A percentile compares a stretch with the other conserved stretches of the same genome.
Evolutionary conservation across 2,329 filamentous ascomycete species (phyloP).

Genomic region (Penicillium sp.): DNA sequence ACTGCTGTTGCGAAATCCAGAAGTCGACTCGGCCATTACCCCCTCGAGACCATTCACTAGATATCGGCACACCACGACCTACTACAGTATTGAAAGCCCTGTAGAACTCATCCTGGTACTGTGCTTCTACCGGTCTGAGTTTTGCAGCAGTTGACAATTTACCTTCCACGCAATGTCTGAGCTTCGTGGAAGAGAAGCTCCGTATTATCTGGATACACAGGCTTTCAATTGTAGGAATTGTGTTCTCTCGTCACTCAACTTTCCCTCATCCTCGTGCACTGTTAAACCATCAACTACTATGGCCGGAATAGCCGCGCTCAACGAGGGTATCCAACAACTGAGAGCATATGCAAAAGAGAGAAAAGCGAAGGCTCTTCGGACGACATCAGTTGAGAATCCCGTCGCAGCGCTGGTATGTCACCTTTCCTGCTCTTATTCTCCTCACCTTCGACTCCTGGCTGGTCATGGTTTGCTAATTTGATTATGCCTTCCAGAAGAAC

Average conservation of each 20-base stretch:
- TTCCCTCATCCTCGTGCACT: too few relatives aligned
- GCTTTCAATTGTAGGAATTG: slow-evolving; percentile 4
- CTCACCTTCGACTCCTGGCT: too few relatives aligned
- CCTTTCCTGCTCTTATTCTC: too few relatives aligned
- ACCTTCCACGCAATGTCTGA: not conserved
- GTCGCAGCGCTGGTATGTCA: too few relatives aligned
- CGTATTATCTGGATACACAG: not conserved
- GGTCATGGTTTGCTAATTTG: too few relatives aligned
- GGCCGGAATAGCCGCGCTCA: too few relatives aligned
- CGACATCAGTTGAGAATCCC: too few relatives aligned
- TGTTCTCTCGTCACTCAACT: not conserved
- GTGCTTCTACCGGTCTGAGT: slow-evolving; percentile 11
- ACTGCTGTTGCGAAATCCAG: slow-evolving; percentile 11
- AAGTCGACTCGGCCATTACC: slow-evolving; percentile 17
- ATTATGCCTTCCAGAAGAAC: too few relatives aligned
- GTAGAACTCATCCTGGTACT: slow-evolving; percentile 18
- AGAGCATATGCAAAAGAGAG: too few relatives aligned
- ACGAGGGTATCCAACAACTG: too few relatives aligned
- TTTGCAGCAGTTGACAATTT: slow-evolving; percentile 1
- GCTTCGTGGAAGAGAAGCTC: not conserved
- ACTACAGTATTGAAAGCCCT: slow-evolving; percentile 6
- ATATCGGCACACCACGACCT: slow-evolving; percentile 9
- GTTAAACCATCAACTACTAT: not conserved
- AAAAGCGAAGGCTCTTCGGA: too few relatives aligned
- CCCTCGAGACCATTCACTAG: slow-evolving; percentile 15